phyloP scores from a whole-genome alignment of 1,284 basidiomycete genomes.

The Kalmanozyma brasiliensis region DNA sequence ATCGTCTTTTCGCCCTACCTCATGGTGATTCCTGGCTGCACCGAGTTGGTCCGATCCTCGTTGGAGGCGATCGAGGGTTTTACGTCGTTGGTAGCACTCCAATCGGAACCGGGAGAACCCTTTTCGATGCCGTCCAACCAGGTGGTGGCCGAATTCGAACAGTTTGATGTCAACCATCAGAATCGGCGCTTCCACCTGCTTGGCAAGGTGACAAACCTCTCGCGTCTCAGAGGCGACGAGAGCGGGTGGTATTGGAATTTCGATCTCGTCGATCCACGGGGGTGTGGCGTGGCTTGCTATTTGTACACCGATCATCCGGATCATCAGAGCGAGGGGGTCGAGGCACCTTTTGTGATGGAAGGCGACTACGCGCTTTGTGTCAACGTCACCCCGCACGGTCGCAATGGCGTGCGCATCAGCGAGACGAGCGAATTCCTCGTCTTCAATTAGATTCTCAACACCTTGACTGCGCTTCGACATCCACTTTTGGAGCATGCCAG shows the following conservation, averaged over 20 bases:
- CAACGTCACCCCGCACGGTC: conserved; percentile 1
- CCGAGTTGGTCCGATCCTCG: not conserved
- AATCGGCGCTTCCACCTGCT: not conserved
- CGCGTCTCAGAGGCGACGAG: not conserved
- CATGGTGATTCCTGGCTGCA: conserved; percentile 1
- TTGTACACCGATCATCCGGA: not conserved
- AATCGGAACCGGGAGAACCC: conserved; percentile 1
- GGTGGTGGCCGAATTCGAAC: not conserved
- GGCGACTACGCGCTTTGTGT: conserved; percentile 3
- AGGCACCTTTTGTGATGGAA: conserved; percentile 2
- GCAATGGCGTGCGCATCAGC: conserved; percentile 3
- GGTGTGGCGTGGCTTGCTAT: not conserved
- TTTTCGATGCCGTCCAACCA: not conserved
- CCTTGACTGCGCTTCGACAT: too few species aligned
- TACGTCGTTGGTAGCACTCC: not conserved
- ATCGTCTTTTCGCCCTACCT: conserved; percentile 1
- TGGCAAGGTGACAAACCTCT: not conserved
- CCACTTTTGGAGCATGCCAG: too few species aligned
- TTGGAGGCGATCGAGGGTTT: not conserved
- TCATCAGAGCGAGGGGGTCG: not conserved
- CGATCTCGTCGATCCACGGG: not conserved
- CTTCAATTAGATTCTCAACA: not conserved
- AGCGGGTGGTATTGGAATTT: conserved; percentile 5
- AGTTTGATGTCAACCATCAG: not conserved
- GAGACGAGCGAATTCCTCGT: conserved; percentile 5